phyloP scores from a whole-genome alignment of 176 grass and related monocot genomes.

The Ensete glaucum region DNA sequence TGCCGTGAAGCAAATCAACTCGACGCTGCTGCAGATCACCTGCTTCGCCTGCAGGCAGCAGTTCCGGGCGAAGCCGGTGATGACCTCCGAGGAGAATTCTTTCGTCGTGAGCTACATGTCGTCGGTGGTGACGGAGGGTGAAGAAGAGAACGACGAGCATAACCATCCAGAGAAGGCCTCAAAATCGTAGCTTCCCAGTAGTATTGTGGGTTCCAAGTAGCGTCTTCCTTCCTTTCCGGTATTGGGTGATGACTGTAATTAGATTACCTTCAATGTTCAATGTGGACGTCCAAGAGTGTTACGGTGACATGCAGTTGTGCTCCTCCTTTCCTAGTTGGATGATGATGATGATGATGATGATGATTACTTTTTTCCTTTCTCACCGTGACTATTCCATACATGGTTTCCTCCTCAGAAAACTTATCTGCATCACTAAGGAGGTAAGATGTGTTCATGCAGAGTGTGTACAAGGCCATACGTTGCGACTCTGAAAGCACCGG shows the following conservation, averaged over 20 bases:
- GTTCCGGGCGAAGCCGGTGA: background rate
- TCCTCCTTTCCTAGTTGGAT: no score
- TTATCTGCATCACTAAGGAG: background rate
- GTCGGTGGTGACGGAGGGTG: conserved; percentile 21
- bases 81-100: conserved; percentile 5
- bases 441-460: no score
- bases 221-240: no score
- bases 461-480: no score
- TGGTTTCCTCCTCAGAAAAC: no score
- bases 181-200: background rate
- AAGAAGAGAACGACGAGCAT: conserved; percentile 3
- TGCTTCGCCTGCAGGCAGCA: conserved; percentile 15
- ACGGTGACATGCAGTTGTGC: background rate
- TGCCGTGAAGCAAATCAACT: conserved; percentile 18
- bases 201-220: background rate
- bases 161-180: background rate
- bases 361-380: no score
- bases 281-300: background rate
- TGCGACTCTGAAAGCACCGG: background rate
- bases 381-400: no score
- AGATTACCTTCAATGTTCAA: background rate
- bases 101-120: conserved; percentile 20
- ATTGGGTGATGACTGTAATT: no score
- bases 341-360: no score
- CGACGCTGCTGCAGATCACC: conserved; percentile 3